A percentile compares a stretch with the other conserved stretches of the same genome.
Conservation (phyloP, 2,329 filamentous ascomycete species). For the Malbranchea cinnamomea region DNA sequence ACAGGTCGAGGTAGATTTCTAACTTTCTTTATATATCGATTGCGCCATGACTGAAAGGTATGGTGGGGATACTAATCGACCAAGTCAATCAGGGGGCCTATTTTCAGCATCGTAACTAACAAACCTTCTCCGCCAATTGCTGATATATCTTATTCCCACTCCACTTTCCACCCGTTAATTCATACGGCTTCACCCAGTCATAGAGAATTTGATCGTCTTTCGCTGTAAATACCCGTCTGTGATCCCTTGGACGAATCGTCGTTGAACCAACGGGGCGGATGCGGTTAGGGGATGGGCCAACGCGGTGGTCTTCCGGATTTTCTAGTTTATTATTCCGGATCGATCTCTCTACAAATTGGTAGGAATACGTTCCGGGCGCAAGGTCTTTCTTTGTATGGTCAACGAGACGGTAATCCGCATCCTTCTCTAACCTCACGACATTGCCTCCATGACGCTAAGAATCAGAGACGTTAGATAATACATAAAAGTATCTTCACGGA, state of each 20-base stretch:
- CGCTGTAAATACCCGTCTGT: slow-evolving; percentile 23
- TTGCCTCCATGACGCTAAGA: slow-evolving; percentile 34
- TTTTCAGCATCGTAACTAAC: background rate
- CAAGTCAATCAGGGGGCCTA: background rate
- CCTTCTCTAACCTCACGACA: slow-evolving; percentile 37
- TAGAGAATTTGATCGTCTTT: slow-evolving; percentile 31
- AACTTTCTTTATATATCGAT: slow-evolving; percentile 30
- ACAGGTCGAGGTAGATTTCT: slow-evolving; percentile 23
- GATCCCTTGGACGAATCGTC: slow-evolving; percentile 20
- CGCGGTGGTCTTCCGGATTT: slow-evolving; percentile 32
- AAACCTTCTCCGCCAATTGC: slow-evolving; percentile 25
- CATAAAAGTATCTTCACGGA: background rate
- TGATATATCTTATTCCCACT: slow-evolving; percentile 33
- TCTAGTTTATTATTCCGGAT: slow-evolving; percentile 34
- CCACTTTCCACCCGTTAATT: slow-evolving; percentile 17
- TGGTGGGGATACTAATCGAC: slow-evolving; percentile 26
- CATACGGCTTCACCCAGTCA: slow-evolving; percentile 28
- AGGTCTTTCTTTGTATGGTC: slow-evolving; percentile 40
- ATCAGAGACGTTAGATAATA: background rate
- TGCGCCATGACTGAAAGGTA: slow-evolving; percentile 35
- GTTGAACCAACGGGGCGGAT: slow-evolving; percentile 32
- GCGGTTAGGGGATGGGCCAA: slow-evolving; percentile 29
- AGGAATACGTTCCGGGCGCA: slow-evolving; percentile 40
- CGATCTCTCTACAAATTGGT: slow-evolving; percentile 42
- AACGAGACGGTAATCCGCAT: slow-evolving; percentile 43